phyloP scores from a whole-genome alignment of 768 basidiomycete species.

The Boletellus sp. region DNA sequence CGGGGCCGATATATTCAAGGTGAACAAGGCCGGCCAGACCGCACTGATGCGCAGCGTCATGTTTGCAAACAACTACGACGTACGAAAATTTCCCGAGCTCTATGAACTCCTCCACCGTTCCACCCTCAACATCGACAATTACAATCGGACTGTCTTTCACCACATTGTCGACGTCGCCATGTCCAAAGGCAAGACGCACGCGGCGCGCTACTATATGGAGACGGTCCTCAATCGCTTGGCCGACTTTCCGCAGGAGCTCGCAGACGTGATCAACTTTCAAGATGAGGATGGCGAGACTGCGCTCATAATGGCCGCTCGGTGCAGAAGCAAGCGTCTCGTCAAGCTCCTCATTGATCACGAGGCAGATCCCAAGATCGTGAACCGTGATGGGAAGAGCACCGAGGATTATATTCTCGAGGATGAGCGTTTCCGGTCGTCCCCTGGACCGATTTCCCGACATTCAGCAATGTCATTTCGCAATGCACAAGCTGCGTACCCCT shows the following conservation, averaged over 20 bases:
- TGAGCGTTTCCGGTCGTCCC: conserved; percentile 92
- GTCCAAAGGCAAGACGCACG: conserved; percentile 96
- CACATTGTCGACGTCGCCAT: conserved; percentile 97
- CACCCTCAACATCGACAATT: conserved; percentile 97
- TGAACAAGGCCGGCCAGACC: conserved; percentile 95
- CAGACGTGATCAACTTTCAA: conserved; percentile 98
- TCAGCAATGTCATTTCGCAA: conserved; percentile 71
- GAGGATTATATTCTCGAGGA: conserved; percentile 99
- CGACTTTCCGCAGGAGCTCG: conserved; percentile 93
- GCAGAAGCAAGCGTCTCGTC: conserved; percentile 91
- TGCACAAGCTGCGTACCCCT: conserved; percentile 49
- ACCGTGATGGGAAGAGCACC: conserved; percentile 92
- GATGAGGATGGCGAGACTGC: conserved; percentile 99
- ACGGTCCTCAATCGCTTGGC: conserved; percentile 82
- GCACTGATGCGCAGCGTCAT: conserved; percentile 98
- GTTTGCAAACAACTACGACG: conserved; percentile 99
- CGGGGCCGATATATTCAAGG: conserved; percentile 94
- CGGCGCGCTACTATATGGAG: conserved; percentile 98
- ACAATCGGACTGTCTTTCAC: conserved; percentile 96
- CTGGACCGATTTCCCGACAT: conserved; percentile 67
- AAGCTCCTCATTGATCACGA: conserved; percentile 95
- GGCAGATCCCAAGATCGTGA: conserved; percentile 91
- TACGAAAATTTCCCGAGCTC: conserved; percentile 96
- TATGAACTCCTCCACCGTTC: conserved; percentile 97
- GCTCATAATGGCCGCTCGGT: conserved; percentile 92